phyloP scores from a whole-genome alignment of 2,329 filamentous ascomycete genomes.

The Ophiostoma perfectum region DNA sequence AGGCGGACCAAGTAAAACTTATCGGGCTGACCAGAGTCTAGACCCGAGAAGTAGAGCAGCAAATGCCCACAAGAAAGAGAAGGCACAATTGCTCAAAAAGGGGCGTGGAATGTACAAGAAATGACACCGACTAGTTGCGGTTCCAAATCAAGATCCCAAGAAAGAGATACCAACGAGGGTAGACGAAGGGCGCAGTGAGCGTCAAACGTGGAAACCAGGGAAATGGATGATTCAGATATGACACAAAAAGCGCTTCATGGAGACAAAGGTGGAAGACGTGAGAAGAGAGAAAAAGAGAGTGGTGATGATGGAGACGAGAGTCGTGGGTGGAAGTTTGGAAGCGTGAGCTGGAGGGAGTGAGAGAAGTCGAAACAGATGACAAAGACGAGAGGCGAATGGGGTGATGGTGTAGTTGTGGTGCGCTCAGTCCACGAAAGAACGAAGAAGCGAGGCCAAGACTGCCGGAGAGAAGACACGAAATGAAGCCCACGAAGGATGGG shows the following conservation, averaged over 20 bases:
- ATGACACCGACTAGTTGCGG: background rate
- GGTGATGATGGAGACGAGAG: background rate
- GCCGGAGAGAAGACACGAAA: background rate
- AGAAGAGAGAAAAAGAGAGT: background rate
- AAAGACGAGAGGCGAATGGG: background rate
- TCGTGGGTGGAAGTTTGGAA: background rate
- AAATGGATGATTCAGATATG: background rate
- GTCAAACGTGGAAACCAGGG: background rate
- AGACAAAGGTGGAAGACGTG: background rate
- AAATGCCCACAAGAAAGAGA: background rate
- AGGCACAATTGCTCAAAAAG: background rate
- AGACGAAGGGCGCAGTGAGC: background rate
- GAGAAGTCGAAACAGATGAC: background rate
- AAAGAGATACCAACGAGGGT: background rate
- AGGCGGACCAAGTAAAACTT: background rate
- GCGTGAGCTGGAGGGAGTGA: background rate
- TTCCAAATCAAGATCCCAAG: slow-evolving; percentile 1
- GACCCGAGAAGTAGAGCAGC: slow-evolving; percentile 8
- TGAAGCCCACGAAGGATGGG: background rate
- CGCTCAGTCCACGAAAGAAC: background rate
- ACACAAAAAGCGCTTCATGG: slow-evolving; percentile 15
- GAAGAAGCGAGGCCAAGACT: background rate
- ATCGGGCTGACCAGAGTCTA: slow-evolving; percentile 5
- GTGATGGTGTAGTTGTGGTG: background rate
- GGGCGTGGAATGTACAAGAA: background rate